phyloP scores from a whole-genome alignment of 2,329 filamentous ascomycete species.

The Talaromyces funiculosus region DNA sequence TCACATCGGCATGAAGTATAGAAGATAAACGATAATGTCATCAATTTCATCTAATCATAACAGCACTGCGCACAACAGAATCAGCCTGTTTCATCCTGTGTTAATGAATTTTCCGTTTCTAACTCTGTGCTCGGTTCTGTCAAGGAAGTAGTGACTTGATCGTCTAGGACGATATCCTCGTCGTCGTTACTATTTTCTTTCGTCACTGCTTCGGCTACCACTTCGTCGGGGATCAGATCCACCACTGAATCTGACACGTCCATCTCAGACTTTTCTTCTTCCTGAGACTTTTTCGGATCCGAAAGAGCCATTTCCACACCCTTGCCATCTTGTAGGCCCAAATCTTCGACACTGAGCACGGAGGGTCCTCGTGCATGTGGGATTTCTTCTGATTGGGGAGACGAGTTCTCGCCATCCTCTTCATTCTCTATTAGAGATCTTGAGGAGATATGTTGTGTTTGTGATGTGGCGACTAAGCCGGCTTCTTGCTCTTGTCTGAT shows the following conservation, averaged over 20 bases:
- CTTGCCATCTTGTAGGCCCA: slow-evolving; percentile 64
- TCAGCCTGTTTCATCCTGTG: slow-evolving; percentile 8
- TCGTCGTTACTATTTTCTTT: slow-evolving; percentile 22
- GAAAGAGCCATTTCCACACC: slow-evolving; percentile 38
- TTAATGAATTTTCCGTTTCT: background rate
- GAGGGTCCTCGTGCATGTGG: slow-evolving; percentile 82
- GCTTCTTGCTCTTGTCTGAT: slow-evolving; percentile 81
- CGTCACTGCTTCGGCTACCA: background rate
- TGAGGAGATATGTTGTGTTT: slow-evolving; percentile 19
- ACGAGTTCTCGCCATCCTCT: slow-evolving; percentile 11
- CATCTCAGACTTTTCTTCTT: slow-evolving; percentile 11
- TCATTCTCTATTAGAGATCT: slow-evolving; percentile 22
- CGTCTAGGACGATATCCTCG: slow-evolving; percentile 36
- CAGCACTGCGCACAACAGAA: background rate
- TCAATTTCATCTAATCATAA: slow-evolving; percentile 8
- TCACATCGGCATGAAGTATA: background rate
- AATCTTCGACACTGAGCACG: slow-evolving; percentile 78
- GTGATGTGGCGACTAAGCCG: slow-evolving; percentile 64
- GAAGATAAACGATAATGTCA: background rate
- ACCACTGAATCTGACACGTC: slow-evolving; percentile 3
- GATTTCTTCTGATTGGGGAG: slow-evolving; percentile 45
- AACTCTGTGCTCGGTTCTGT: slow-evolving; percentile 2
- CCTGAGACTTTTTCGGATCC: slow-evolving; percentile 7
- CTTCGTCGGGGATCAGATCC: slow-evolving; percentile 12
- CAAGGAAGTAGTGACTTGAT: slow-evolving; percentile 13